Percentiles rank a stretch among this genome's conserved stretches.
phyloP scores from a whole-genome alignment of 202 grass and related monocot species.

The Schoenoplectus triqueter region DNA sequence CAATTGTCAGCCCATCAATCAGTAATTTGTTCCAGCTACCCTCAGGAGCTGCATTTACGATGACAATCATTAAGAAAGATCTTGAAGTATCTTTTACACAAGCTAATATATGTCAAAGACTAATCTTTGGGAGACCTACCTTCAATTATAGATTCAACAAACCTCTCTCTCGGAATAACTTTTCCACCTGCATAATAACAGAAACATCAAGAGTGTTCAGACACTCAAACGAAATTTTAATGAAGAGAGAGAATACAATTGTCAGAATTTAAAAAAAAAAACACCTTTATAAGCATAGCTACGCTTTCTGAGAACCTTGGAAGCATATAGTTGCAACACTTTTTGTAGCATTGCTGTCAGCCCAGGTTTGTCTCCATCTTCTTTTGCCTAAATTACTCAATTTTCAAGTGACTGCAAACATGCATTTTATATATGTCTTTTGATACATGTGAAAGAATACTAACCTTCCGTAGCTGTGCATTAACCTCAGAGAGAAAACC shows the following conservation, averaged over 20 bases:
- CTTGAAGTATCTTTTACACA: not conserved
- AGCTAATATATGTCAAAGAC: not conserved
- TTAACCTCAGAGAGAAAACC: constrained; percentile 94
- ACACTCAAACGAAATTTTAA: constrained; percentile 10
- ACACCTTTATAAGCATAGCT: constrained; percentile 81
- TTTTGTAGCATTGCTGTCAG: constrained; percentile 88
- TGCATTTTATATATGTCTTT: constrained; percentile 27
- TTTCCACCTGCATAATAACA: constrained; percentile 57
- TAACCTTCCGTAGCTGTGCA: constrained; percentile 85
- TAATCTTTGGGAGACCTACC: constrained; percentile 37
- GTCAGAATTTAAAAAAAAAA: not conserved
- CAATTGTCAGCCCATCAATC: constrained; percentile 64
- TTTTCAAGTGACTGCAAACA: constrained; percentile 33
- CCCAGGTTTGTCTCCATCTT: constrained; percentile 84
- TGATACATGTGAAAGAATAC: constrained; percentile 21
- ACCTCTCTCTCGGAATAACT: constrained; percentile 73
- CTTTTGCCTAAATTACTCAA: constrained; percentile 63
- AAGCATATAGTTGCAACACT: constrained; percentile 88
- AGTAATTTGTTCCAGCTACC: constrained; percentile 70
- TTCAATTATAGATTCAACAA: constrained; percentile 83
- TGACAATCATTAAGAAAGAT: not conserved
- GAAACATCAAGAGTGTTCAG: constrained; percentile 35
- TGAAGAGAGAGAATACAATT: not conserved
- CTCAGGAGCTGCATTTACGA: constrained; percentile 55
- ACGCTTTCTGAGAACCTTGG: constrained; percentile 63